Evolutionary conservation across 2,329 filamentous ascomycete species (phyloP), one percentile per base, ranked within the genome.

Genomic region (Pseudocercospora fijiensis): DNA sequence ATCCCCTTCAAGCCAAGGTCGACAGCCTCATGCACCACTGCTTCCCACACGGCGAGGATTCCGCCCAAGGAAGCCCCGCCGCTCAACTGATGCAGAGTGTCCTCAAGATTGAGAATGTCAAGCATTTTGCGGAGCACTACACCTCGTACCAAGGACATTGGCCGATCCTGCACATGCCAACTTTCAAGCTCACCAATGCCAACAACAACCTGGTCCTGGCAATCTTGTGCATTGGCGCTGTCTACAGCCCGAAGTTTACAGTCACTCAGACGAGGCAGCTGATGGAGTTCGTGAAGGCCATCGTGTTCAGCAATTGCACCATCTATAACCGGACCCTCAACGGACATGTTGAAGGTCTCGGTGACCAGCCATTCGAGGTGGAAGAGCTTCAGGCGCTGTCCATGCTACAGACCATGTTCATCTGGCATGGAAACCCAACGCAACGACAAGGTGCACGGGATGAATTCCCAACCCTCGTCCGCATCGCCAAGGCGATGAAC

Each of bases 111-210:
- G 85, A 88, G 70, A 89, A 89, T 75, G 82, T 91, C 73, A 87
- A 86, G 79, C 84, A 88, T 73, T 90, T 90, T 74, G 82, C 91
- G 75, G 84, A 88, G 71, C 83, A 87, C 72, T 91, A 90, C 80
- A 86, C 84, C 64, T 87, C 90, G 76, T 91, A 88, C 75, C 87
- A 91, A 75, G 83, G 85, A 65, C 89, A 92, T 76, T 90, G 90
- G 79, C 86, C 89, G 20, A 83, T 90, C 69, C 82, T 92, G 58
- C 89, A 92, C 73, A 83, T 89, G 74, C 84, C 88, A 37, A 90
- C 88, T 8, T 90, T 92, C 77, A 84, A 86, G 72, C 84, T 90
- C 59, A 80, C 84, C 65, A 83, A 87, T 66, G 85, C 86, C 53
- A 87, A 88, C 74, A 86, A 87, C 65, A 87, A 88, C 67, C 81